Evolutionary conservation across 345 rosid genomes (phyloP).

Genomic region (Melaleuca quinquenervia): DNA sequence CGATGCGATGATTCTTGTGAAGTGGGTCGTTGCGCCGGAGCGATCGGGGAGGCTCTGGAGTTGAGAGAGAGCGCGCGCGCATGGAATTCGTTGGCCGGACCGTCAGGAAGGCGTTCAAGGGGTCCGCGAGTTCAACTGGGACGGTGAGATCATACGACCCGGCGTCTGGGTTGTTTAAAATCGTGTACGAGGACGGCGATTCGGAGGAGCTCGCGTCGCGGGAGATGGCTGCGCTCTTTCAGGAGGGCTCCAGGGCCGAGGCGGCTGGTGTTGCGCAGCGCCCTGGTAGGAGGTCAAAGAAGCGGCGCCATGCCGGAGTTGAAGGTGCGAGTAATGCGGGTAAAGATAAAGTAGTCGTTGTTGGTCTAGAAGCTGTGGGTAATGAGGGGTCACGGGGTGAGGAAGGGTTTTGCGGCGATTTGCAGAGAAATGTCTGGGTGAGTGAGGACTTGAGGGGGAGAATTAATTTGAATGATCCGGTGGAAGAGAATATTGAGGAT

Average conservation of each 20-base stretch:
- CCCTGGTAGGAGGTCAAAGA: conserved; percentile 20
- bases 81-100: conserved; percentile 67
- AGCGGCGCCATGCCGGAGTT: conserved; percentile 35
- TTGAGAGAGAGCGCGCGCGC: neutral
- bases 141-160: conserved; percentile 48
- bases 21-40: neutral
- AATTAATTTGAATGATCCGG: conserved; percentile 18
- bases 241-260: conserved; percentile 2
- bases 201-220: conserved; percentile 44
- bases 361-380: neutral
- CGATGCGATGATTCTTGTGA: neutral
- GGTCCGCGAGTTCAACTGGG: conserved; percentile 33
- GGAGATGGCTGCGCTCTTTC: conserved; percentile 29
- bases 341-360: neutral
- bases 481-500: neutral
- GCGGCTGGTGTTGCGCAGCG: conserved; percentile 16
- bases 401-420: neutral
- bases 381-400: neutral
- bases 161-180: conserved; percentile 39
- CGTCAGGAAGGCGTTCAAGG: conserved; percentile 43
- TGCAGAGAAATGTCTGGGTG: neutral
- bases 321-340: conserved; percentile 14
- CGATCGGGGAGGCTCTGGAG: neutral
- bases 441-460: conserved; percentile 6
- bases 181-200: conserved; percentile 55